Base-by-base conservation (phyloP, 805 yeast species). In the Saccharomycopsis olivae region DNA sequence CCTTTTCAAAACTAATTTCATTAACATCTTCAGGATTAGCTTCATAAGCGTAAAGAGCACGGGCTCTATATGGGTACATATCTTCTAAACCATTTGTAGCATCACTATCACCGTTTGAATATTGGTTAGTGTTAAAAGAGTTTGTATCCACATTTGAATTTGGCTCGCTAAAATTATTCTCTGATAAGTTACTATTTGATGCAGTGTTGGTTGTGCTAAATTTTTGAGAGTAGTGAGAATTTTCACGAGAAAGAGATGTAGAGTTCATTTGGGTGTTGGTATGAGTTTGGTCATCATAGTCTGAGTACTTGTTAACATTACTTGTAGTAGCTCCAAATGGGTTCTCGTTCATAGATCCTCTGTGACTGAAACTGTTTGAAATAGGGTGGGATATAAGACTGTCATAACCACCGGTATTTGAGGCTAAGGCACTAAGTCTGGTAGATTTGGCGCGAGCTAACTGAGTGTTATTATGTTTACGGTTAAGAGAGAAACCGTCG, bases 21-120 rank as follows among this genome's bases (percentile, higher is more conserved):
- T 88, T 87, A 47, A 81, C 86, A 58, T 89, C 98, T 43, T 81
- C 94, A 1, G 89, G 92, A 52, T 82, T 86, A 5, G 96, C 96
- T 38, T 76, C 76, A 57, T 92, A 89, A 35, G 80, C 70, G 58
- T 86, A 92, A 38, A 89, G 66, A 0, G 96, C 96, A 50, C 73
- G 72, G 6, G 96, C 98, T 43, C 77, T 71, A 56, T 83, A 82
- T 35, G 94, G 86, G 62, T 84, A 89, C 43, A 46, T 46, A 46
- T 39, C 49, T 34, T 16, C 54, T 23, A 41, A 46, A 33, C 46
- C 51, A 6, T 47, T 44, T 53, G 51, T 23, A n/a, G 6, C 32
- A 10, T 3, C 35, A 19, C 25, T 16, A 23, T 17, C 32, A n/a
- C 29, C 37, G 11, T 37, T 33, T 8, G 30, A 19, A 18, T 37